Evolutionary conservation across 1,284 basidiomycete species (phyloP).

Genomic region (Puccinia triticina): DNA sequence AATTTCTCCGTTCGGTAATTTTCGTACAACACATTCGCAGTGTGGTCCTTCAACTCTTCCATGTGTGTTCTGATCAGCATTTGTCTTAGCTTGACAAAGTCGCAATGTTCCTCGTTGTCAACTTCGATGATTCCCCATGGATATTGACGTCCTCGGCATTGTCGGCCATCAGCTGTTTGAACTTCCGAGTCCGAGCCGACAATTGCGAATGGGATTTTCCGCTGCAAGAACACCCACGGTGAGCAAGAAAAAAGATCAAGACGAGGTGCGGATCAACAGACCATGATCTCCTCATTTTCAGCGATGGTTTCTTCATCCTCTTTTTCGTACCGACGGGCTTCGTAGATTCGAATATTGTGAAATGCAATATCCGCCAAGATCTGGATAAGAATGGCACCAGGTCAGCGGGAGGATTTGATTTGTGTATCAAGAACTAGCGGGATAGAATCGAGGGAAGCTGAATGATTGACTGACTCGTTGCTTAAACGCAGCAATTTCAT

Average conservation of each 20-base stretch:
- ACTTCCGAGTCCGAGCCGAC: constrained; percentile 87
- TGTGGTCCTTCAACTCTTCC: constrained; percentile 95
- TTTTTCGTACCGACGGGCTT: constrained; percentile 90
- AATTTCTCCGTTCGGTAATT: constrained; percentile 95
- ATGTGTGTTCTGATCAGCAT: constrained; percentile 98
- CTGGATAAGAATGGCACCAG: constrained; percentile 61
- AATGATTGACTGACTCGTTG: constrained; percentile 68
- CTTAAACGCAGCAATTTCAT: constrained; percentile 89
- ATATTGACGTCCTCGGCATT: constrained; percentile 87
- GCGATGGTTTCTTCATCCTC: constrained; percentile 95
- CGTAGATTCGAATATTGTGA: constrained; percentile 93
- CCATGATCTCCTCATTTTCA: constrained; percentile 90
- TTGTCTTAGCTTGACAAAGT: constrained; percentile 96
- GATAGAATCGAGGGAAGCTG: background rate
- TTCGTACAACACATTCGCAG: constrained; percentile 89
- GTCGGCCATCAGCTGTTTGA: constrained; percentile 77
- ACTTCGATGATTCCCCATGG: constrained; percentile 98
- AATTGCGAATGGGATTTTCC: constrained; percentile 95
- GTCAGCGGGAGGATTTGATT: constrained; percentile 3
- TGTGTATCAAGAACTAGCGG: background rate
- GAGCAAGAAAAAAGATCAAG: background rate
- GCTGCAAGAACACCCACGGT: constrained; percentile 60
- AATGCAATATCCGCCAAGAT: constrained; percentile 86
- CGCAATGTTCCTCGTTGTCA: constrained; percentile 96
- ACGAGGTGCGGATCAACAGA: constrained; percentile 56